phyloP scores from a whole-genome alignment of 345 rosid species.

The Arabidopsis arenosa region DNA sequence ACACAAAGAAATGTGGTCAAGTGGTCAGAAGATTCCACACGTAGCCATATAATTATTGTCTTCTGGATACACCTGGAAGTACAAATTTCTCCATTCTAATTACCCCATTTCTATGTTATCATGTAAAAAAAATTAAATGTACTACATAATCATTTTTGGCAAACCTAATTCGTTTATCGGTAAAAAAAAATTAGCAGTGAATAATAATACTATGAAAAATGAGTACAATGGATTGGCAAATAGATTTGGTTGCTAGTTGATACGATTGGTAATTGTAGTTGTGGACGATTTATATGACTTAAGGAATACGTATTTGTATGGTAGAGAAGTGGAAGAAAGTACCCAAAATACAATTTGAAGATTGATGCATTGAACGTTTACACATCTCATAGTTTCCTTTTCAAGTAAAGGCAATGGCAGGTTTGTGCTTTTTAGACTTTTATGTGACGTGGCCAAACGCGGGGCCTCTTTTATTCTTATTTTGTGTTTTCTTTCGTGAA shows the following conservation, averaged over 20 bases:
- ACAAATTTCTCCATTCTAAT: slow-evolving; percentile 17
- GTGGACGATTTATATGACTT: slow-evolving; percentile 33
- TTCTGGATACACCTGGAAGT: slow-evolving; percentile 32
- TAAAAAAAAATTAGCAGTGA: background rate
- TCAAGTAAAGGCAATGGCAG: slow-evolving; percentile 39
- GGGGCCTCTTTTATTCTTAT: background rate
- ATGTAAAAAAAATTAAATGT: no score
- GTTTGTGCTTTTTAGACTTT: slow-evolving; percentile 31
- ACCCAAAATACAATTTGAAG: slow-evolving; percentile 31
- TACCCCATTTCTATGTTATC: slow-evolving; percentile 16
- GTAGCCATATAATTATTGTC: slow-evolving; percentile 32
- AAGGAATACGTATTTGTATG: slow-evolving; percentile 32
- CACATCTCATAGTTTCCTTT: slow-evolving; percentile 25
- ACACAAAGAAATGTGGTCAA: slow-evolving; percentile 26
- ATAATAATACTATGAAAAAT: background rate
- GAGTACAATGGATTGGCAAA: background rate
- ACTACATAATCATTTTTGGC: background rate
- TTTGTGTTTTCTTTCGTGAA: slow-evolving; percentile 18
- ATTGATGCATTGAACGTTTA: slow-evolving; percentile 39
- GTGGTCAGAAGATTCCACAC: slow-evolving; percentile 28
- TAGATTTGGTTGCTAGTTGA: slow-evolving; percentile 8
- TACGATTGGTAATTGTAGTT: slow-evolving; percentile 24
- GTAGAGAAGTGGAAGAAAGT: slow-evolving; percentile 32
- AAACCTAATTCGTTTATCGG: background rate
- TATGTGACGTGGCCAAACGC: slow-evolving; percentile 35